Conservation (phyloP, 495 filamentous ascomycete species). For the Lasiosphaeria ovina region DNA sequence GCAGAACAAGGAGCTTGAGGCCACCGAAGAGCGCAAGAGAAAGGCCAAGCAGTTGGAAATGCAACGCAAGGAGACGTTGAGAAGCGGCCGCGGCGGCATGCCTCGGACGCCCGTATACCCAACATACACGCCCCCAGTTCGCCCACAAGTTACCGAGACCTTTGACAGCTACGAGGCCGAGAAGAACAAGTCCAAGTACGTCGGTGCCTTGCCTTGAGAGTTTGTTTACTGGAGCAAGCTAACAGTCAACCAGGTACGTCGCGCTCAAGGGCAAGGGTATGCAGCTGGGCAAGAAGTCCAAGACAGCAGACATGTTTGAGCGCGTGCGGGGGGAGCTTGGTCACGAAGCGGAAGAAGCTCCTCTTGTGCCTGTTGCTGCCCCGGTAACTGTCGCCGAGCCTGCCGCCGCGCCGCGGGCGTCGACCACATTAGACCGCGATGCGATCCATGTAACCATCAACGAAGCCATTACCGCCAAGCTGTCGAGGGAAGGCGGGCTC, state of each 20-base stretch:
- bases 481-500: conserved; percentile 79
- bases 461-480: conserved; percentile 81
- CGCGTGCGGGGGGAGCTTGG: conserved; percentile 87
- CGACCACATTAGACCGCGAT: conserved; percentile 68
- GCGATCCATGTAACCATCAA: conserved; percentile 82
- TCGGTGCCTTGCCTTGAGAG: not conserved
- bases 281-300: conserved; percentile 97
- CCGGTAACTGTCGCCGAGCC: conserved; percentile 54
- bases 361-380: conserved; percentile 68
- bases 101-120: conserved; percentile 79
- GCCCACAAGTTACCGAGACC: conserved; percentile 69
- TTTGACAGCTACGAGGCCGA: conserved; percentile 94
- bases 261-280: conserved; percentile 91
- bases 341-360: conserved; percentile 70
- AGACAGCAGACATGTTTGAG: conserved; percentile 94
- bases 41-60: conserved; percentile 98
- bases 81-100: conserved; percentile 51
- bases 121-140: conserved; percentile 79
- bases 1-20: conserved; percentile 97
- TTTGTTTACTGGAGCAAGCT: conserved; percentile 11
- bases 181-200: conserved; percentile 88
- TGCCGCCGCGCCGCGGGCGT: conserved; percentile 56
- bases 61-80: conserved; percentile 87
- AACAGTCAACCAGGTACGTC: conserved; percentile 39
- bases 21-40: conserved; percentile 93